Percentiles rank a stretch among this genome's conserved stretches.
phyloP scores from a whole-genome alignment of 768 basidiomycete genomes.

The Mycena albidolilacea region DNA sequence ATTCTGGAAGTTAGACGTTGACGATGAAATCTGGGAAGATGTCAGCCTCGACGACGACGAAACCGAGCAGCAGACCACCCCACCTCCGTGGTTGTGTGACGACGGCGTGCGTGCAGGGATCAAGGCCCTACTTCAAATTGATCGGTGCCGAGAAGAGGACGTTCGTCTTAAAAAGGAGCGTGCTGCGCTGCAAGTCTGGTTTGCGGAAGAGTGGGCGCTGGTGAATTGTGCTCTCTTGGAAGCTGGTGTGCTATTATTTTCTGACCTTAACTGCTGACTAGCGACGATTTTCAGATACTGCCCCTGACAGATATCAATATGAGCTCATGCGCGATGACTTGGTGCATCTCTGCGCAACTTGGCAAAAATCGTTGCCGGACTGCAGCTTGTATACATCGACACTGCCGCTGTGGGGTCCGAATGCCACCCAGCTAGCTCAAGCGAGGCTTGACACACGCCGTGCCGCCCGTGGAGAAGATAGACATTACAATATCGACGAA shows the following conservation, averaged over 20 bases:
- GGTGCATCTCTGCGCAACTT: neutral
- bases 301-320: neutral
- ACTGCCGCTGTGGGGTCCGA: neutral
- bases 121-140: slow-evolving; percentile 18
- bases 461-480: slow-evolving; percentile 1
- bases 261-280: neutral
- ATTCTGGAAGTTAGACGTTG: neutral
- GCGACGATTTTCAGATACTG: neutral
- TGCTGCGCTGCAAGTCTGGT: slow-evolving; percentile 20
- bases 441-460: neutral
- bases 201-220: slow-evolving; percentile 6
- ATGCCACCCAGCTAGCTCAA: neutral
- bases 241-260: neutral
- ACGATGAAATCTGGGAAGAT: neutral
- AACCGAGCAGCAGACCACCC: slow-evolving; percentile 1
- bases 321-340: neutral
- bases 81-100: slow-evolving; percentile 30
- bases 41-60: slow-evolving; percentile 4
- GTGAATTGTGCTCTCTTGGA: neutral
- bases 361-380: neutral
- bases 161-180: slow-evolving; percentile 11
- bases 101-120: too few species aligned
- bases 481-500: neutral
- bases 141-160: slow-evolving; percentile 33
- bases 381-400: slow-evolving; percentile 4